Conservation (phyloP, 2,329 filamentous ascomycete species). For the Alternaria atra region DNA sequence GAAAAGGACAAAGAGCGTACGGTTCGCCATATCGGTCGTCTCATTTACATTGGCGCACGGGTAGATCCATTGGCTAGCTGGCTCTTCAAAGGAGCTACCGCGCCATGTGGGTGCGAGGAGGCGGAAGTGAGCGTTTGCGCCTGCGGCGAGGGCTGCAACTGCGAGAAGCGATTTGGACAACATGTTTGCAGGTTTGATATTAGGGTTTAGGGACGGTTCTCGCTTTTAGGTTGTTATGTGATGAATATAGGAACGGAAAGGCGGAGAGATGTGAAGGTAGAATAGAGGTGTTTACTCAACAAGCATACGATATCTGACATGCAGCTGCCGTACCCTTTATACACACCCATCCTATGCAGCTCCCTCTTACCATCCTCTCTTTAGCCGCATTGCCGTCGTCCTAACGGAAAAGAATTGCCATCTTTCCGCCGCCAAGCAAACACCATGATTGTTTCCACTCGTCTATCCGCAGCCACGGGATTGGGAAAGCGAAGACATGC, state of each 20-base stretch:
- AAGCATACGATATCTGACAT: not conserved
- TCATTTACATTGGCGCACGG: conserved; percentile 55
- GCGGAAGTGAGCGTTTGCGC: conserved; percentile 55
- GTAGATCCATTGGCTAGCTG: conserved; percentile 52
- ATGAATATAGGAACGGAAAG: no score
- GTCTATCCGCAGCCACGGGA: conserved; percentile 4
- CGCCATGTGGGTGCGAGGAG: conserved; percentile 55
- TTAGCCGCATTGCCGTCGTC: not conserved
- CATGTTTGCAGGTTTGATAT: conserved; percentile 21
- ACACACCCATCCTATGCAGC: not conserved
- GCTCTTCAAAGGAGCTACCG: conserved; percentile 51
- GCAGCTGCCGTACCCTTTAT: conserved; percentile 17
- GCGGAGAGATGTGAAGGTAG: not conserved
- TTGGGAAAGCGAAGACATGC: conserved; percentile 7
- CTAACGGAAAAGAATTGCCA: not conserved
- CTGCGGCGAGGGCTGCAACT: conserved; percentile 35
- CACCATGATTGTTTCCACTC: conserved; percentile 6
- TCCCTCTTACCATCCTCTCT: not conserved
- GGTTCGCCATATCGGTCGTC: conserved; percentile 51
- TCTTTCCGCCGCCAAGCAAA: conserved; percentile 10
- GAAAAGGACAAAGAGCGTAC: conserved; percentile 33
- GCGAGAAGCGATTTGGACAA: conserved; percentile 29
- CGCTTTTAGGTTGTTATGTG: no score
- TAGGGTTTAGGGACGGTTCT: not conserved
- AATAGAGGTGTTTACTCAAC: not conserved